These are phyloP conservation scores for Litsea cubeba DNA, from an alignment of 164 flowering plant genomes.

Conservation along the genomic window DNA sequence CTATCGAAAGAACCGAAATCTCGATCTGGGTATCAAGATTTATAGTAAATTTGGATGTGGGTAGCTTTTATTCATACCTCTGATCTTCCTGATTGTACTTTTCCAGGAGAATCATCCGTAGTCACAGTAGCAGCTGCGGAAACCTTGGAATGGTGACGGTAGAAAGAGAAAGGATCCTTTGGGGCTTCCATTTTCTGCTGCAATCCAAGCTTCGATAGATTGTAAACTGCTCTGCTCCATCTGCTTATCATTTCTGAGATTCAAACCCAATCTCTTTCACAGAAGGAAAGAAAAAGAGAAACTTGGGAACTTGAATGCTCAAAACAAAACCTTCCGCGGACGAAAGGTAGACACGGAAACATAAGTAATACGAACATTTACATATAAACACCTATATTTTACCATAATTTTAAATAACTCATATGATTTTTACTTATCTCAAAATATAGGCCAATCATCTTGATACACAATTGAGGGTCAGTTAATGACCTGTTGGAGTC, in stretches of 20 bases:
- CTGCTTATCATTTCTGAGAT: slow-evolving; percentile 33
- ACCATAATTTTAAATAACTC: no score
- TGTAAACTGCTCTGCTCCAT: slow-evolving; percentile 37
- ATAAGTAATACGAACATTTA: no score
- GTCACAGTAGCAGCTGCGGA: slow-evolving; percentile 20
- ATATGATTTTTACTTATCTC: no score
- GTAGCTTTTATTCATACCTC: slow-evolving; percentile 12
- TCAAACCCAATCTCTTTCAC: background rate
- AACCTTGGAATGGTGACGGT: slow-evolving; percentile 30
- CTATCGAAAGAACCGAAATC: background rate
- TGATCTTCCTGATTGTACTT: slow-evolving; percentile 13
- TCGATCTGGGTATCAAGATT: background rate
- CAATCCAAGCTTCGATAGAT: slow-evolving; percentile 15
- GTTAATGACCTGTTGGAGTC: no score
- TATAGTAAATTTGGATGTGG: background rate
- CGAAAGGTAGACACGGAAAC: no score
- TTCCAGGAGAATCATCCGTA: slow-evolving; percentile 8
- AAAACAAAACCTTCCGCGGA: no score
- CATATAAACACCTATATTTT: no score
- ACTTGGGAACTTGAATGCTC: background rate
- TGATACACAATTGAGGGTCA: no score
- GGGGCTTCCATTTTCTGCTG: slow-evolving; percentile 8
- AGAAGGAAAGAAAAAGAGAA: background rate
- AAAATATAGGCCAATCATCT: no score
- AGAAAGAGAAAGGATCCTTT: slow-evolving; percentile 11